A percentile compares a stretch with the other conserved stretches of the same genome.
Evolutionary conservation across 1,284 basidiomycete species (phyloP).

Genomic region (Irpex sp.): DNA sequence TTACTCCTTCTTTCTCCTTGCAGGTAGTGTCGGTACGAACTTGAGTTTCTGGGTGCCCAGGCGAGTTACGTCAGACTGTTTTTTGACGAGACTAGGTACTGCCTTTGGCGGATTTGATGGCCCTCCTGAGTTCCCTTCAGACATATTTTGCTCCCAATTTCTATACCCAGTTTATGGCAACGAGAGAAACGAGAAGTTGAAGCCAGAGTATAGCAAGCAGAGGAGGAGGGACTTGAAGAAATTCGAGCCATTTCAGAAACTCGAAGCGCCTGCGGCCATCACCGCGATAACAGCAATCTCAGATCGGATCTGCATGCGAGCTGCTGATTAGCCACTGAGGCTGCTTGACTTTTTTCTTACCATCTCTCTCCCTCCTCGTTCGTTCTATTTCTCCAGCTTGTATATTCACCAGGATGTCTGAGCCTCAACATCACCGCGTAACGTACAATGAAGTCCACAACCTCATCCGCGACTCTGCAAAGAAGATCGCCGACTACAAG

Average conservation of each 20-base stretch:
- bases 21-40: slow-evolving; percentile 72
- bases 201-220: background rate
- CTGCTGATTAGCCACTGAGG: background rate
- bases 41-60: slow-evolving; percentile 73
- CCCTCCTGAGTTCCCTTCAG: slow-evolving; percentile 20
- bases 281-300: background rate
- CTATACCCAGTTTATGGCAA: background rate
- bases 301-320: background rate
- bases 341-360: slow-evolving; percentile 1
- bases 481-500: slow-evolving; percentile 68
- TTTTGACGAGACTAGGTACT: slow-evolving; percentile 71
- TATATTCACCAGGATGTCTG: slow-evolving; percentile 28
- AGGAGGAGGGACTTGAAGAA: too few relatives aligned
- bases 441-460: slow-evolving; percentile 89
- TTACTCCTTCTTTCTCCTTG: slow-evolving; percentile 73
- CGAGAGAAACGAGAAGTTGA: background rate
- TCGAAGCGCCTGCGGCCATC: background rate
- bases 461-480: slow-evolving; percentile 60
- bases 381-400: background rate
- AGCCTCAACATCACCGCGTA: slow-evolving; percentile 55
- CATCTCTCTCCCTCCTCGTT: slow-evolving; percentile 1
- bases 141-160: slow-evolving; percentile 16
- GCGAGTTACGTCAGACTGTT: slow-evolving; percentile 63
- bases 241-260: background rate
- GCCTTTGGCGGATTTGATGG: slow-evolving; percentile 41